A percentile compares a stretch with the other conserved stretches of the same genome.
Conservation (phyloP, 495 filamentous ascomycete genomes). For the Elasticomyces elasticus region DNA sequence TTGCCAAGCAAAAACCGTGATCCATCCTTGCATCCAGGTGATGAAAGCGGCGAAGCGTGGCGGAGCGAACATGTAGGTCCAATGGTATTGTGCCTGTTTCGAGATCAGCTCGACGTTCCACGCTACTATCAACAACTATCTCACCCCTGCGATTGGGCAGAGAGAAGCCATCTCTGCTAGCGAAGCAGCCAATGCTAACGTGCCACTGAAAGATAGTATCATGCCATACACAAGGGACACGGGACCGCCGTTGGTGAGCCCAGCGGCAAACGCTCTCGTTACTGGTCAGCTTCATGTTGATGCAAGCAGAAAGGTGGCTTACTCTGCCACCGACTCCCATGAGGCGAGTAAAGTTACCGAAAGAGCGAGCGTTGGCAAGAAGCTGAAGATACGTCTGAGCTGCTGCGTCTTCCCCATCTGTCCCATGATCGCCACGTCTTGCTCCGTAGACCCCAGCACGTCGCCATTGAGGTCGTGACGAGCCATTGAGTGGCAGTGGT, state of each 20-base stretch:
- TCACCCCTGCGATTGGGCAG: slow-evolving; percentile 7
- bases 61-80: slow-evolving; percentile 9
- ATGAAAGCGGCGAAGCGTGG: slow-evolving; percentile 33
- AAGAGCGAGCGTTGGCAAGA: slow-evolving; percentile 4
- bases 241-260: slow-evolving; percentile 2
- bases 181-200: slow-evolving; percentile 6
- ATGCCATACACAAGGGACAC: slow-evolving; percentile 4
- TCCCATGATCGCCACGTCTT: background rate
- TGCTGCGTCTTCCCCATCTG: background rate
- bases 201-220: background rate
- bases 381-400: slow-evolving; percentile 4
- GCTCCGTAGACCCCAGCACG: background rate
- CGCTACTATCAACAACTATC: too few species aligned
- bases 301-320: background rate
- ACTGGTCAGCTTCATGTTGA: background rate
- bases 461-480: background rate
- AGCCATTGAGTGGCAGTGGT: background rate
- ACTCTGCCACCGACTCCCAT: slow-evolving; percentile 7
- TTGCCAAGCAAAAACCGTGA: slow-evolving; percentile 34
- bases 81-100: slow-evolving; percentile 18
- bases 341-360: slow-evolving; percentile 1
- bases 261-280: background rate
- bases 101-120: too few species aligned
- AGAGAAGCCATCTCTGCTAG: slow-evolving; percentile 20
- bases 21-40: slow-evolving; percentile 37